Base-by-base conservation (phyloP, 2,329 filamentous ascomycete genomes). In the Calonectria hawksworthii region DNA sequence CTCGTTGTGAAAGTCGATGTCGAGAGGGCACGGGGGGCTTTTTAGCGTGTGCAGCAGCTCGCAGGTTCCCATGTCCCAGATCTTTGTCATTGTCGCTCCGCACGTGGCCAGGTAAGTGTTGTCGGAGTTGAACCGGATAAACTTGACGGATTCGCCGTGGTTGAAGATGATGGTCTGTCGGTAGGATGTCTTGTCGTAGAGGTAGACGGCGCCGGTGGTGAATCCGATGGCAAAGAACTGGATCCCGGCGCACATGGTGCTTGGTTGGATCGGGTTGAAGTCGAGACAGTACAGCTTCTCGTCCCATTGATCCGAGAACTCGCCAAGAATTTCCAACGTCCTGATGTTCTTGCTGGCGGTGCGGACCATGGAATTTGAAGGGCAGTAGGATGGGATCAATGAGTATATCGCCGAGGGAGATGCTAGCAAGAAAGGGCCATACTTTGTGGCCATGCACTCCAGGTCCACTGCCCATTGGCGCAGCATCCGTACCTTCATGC, bases 1-100 rank as follows among this genome's bases (percentile, higher is more conserved):
- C 23, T 83, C 74, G 10, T 76, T 66, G 70, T 81, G 70, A 63
- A 84, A 84, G 2, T 68, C 75, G 72, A 85, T 74, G 34, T 63
- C 76, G 0, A 83, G 72, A 11, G 76, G 78, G 26, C 74, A 73
- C n/a, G 73, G 76, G 50, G 79, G 80, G 63, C 73, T 76, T 30
- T 74, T 32, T 56, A 84, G 77, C n/a, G 28, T 77, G 68, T 81
- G 74, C 14, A 84, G 34, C 67, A 80, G 52, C 68, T 81, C 50
- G 10, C 81, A 80, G 36, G 67, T 79, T 66, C 77, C 75, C 72
- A 80, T 76, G 41, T 85, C 75, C 84, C 84, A 86, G n/a, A 86
- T 56, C 56, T 77, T 78, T 18, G 80, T 68, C 61, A 56, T 80
- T 65, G 79, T 81, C 54, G 80, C 61, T 10, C 83, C 83, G 54